Evolutionary conservation across 1,139 yeast species (phyloP), one percentile per base, ranked within the genome.

Genomic region (Taphrina confusa): DNA sequence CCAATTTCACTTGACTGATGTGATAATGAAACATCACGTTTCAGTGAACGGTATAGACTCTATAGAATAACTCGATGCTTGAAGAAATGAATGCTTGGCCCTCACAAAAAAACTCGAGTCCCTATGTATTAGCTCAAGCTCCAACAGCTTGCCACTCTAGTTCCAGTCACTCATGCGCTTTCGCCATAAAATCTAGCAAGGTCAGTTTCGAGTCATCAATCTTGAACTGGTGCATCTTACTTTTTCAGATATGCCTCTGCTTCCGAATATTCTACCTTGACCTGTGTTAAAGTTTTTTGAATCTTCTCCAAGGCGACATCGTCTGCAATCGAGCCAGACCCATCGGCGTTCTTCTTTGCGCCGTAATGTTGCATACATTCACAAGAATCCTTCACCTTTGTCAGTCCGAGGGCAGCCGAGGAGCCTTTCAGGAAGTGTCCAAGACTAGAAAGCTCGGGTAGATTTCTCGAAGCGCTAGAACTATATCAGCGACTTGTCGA

Each of bases 351-450:
- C 68, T 71, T 75, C 69, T 71, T 80, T 75, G 70, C 69, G n/a
- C 96, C 97, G 67, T 87, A 82, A 71, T 91, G 89, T 73, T 92
- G 98, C 65, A 92, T 90, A 68, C 92, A 78, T 72, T 91, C 98
- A 74, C 98, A 92, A 67, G 89, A 87, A 69, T 82, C 80, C 64
- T 92, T 88, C 60, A 92, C 87, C 65, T 84, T 82, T 46, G 82
- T 82, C 61, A 92, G 78, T 0, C 98, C 98, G 63, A 94, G 76
- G 0, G 97, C 94, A 2, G 97, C 96, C 1, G 97, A 95, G 9
- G 95, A 85, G 47, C 98, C 98, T 72, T 94, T 94, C 64, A 92
- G 77, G 71, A 88, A 92, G 72, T 92, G 98, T 25, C 98, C 98
- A 65, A 87, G 76, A 18, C 83, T 78, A 23, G 92, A 85, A 63